These are phyloP conservation scores for Phlyctochytrium arcticum DNA, from an alignment of 192 early-diverging fungal genomes.

Conservation along the genomic window DNA sequence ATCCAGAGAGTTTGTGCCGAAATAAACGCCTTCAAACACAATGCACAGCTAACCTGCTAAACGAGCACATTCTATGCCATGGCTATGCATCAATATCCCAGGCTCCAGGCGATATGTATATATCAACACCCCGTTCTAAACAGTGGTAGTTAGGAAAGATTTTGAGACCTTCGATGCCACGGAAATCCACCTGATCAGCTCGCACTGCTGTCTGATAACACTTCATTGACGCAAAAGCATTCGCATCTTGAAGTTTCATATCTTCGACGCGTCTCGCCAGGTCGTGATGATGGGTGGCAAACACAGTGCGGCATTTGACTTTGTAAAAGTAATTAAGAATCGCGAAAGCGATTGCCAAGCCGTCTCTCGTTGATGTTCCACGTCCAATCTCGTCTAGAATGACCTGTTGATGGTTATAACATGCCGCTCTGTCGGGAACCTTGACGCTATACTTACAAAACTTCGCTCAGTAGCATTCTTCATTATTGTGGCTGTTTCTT, in stretches of 20 bases:
- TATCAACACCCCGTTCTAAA: slow-evolving; percentile 43
- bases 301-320: slow-evolving; percentile 52
- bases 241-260: background rate
- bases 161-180: no score
- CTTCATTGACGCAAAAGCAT: background rate
- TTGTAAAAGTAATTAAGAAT: slow-evolving; percentile 55
- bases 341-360: slow-evolving; percentile 65
- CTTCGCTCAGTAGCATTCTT: slow-evolving; percentile 51
- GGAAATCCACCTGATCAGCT: background rate
- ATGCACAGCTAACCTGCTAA: slow-evolving; percentile 60
- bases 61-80: slow-evolving; percentile 70
- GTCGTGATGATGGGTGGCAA: slow-evolving; percentile 81
- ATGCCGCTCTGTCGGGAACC: background rate
- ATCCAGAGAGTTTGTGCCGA: no score
- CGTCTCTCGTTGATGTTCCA: slow-evolving; percentile 74
- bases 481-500: slow-evolving; percentile 69
- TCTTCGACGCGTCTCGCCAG: slow-evolving; percentile 37
- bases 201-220: slow-evolving; percentile 1
- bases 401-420: slow-evolving; percentile 41
- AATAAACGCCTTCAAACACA: no score
- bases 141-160: no score
- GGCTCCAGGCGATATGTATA: slow-evolving; percentile 64
- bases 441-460: slow-evolving; percentile 24
- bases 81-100: slow-evolving; percentile 62
- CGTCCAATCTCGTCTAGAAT: slow-evolving; percentile 81